Evolutionary conservation across 805 yeast species (phyloP), one percentile per base, ranked within the genome.

Genomic region (Schwanniomyces sp.): DNA sequence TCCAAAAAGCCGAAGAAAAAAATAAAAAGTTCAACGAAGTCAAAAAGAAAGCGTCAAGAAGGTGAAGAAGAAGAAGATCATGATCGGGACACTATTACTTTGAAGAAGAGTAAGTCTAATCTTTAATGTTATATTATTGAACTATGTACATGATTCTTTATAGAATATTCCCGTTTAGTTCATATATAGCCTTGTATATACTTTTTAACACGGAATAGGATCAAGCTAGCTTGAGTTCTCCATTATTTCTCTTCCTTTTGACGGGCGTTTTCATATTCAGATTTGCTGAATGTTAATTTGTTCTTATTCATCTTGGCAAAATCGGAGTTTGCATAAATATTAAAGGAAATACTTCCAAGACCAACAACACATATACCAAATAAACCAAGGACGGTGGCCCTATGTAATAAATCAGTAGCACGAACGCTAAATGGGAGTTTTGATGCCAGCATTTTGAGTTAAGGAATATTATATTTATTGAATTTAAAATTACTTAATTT

Each of bases 261-360:
- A 47, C 69, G 64, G 24, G 58, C 58, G 44, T 66, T 62, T 32
- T 62, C 67, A 54, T 64, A 64, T 46, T 69, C 63, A 27, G 54
- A 58, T 52, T 63, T 57, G 48, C 62, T 64, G 55, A 72, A 74
- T 32, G 59, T 66, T 56, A 70, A 65, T 61, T 74, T 74, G 41
- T 67, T 49, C 52, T 63, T 59, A 63, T 74, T 74, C 72, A 69
- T 66, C 32, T 56, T 58, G 43, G 76, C 72, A 55, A 56, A 74
- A 54, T 74, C 78, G 24, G 76, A 70, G 62, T 74, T 74, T 52
- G 70, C 68, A 58, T 66, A 74, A 26, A 74, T 47, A 55, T 74
- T 74, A 61, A 69, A 73, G 7, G 64, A 32, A 27, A 72, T 65
- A 47, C 72, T 58, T 27, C 76, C 76, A 21, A 67, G 40, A 11